A percentile compares a stretch with the other conserved stretches of the same genome.
These are phyloP conservation scores for Rehmannia glutinosa DNA, from an alignment of 257 asterid species.

Conservation along the genomic window DNA sequence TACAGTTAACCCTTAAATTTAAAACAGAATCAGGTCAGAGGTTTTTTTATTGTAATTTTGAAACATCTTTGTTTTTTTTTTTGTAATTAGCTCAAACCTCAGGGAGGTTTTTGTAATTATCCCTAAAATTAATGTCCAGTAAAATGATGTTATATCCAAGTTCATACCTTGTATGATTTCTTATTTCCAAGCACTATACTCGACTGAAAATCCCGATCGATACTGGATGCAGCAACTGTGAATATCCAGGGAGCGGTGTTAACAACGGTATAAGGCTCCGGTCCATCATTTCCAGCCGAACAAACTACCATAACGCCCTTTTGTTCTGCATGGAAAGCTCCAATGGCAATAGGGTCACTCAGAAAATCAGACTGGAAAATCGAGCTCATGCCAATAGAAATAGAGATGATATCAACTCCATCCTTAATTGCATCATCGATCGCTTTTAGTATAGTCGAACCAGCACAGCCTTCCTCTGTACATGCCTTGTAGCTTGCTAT, in stretches of 20 bases:
- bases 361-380: conserved; percentile 42
- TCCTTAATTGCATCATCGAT: conserved; percentile 70
- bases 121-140: background rate
- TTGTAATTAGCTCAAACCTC: too few species aligned
- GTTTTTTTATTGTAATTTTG: too few species aligned
- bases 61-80: too few species aligned
- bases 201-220: conserved; percentile 49
- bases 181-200: conserved; percentile 50
- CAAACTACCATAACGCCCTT: conserved; percentile 58
- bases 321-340: conserved; percentile 70
- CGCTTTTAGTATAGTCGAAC: conserved; percentile 52
- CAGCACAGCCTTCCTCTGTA: conserved; percentile 38
- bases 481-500: conserved; percentile 76
- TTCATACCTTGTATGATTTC: conserved; percentile 38
- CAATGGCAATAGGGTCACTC: conserved; percentile 66
- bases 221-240: conserved; percentile 68
- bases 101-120: too few species aligned
- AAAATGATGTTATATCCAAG: background rate
- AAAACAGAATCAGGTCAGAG: too few species aligned
- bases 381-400: conserved; percentile 54
- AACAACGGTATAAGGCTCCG: conserved; percentile 45
- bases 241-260: conserved; percentile 82
- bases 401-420: conserved; percentile 72
- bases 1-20: too few species aligned
- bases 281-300: conserved; percentile 76